phyloP scores from a whole-genome alignment of 2,329 filamentous ascomycete genomes.

The Neopestalotiopsis rosae region DNA sequence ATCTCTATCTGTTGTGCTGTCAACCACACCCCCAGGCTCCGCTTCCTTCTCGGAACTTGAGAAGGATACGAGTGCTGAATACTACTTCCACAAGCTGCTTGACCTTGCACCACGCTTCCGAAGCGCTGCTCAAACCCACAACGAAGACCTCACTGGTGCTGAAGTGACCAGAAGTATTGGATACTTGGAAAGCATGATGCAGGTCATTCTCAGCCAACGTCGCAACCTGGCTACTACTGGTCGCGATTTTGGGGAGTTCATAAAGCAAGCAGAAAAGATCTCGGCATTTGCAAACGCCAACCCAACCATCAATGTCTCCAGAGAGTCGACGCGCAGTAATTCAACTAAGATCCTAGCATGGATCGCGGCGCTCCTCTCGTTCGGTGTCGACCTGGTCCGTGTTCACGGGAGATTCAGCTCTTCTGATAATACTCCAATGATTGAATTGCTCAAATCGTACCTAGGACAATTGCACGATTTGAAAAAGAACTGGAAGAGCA shows the following conservation, averaged over 20 bases:
- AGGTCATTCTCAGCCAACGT: constrained; percentile 67
- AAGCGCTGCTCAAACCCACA: constrained; percentile 72
- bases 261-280: constrained; percentile 42
- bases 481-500: constrained; percentile 44
- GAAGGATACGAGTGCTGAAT: constrained; percentile 57
- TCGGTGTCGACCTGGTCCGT: constrained; percentile 65
- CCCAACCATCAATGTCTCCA: constrained; percentile 26
- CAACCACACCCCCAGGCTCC: constrained; percentile 53
- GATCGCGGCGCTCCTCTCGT: constrained; percentile 71
- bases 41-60: constrained; percentile 20
- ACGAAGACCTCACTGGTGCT: constrained; percentile 81
- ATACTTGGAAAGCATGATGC: constrained; percentile 84
- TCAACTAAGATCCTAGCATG: constrained; percentile 52
- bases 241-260: constrained; percentile 44
- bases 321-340: constrained; percentile 26
- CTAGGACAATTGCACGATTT: constrained; percentile 52
- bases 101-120: constrained; percentile 75
- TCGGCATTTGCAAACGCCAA: constrained; percentile 36
- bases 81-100: constrained; percentile 80
- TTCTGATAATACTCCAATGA: constrained; percentile 49
- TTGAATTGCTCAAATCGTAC: constrained; percentile 55
- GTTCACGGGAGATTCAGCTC: constrained; percentile 71
- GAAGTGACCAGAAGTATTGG: constrained; percentile 82
- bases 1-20: constrained; percentile 72
- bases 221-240: constrained; percentile 48